Evolutionary conservation across 257 asterid genomes (phyloP).

Genomic region (Nicotiana undulata): DNA sequence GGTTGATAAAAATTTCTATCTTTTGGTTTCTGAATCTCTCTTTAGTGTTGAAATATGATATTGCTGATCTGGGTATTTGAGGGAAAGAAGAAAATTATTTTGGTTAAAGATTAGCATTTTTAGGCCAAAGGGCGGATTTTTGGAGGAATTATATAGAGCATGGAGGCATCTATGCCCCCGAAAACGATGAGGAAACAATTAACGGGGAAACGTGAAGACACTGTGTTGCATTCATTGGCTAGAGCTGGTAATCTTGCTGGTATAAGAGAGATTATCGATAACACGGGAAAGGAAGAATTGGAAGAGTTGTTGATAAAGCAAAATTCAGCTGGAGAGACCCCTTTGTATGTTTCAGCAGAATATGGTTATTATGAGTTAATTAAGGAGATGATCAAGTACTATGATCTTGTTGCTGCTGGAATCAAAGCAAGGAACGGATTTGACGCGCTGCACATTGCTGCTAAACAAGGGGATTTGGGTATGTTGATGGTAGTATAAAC

Average conservation of each 20-base stretch:
- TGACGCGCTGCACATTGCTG: constrained; percentile 48
- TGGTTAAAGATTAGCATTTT: background rate
- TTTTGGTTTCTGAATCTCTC: background rate
- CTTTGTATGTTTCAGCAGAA: constrained; percentile 40
- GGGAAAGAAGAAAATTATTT: constrained; percentile 27
- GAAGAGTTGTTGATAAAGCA: constrained; percentile 26
- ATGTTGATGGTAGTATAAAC: constrained; percentile 6
- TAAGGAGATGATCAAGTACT: constrained; percentile 28
- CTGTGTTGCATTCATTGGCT: constrained; percentile 35
- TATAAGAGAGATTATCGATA: constrained; percentile 13
- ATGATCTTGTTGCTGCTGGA: constrained; percentile 38
- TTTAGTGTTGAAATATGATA: constrained; percentile 16
- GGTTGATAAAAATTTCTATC: background rate
- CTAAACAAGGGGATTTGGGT: constrained; percentile 54
- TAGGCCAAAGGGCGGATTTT: background rate
- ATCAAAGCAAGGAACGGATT: constrained; percentile 46
- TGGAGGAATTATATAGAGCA: background rate
- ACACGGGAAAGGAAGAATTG: constrained; percentile 21
- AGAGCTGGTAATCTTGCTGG: constrained; percentile 33
- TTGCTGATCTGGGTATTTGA: constrained; percentile 35
- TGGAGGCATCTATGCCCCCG: constrained; percentile 11
- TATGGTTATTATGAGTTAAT: constrained; percentile 37
- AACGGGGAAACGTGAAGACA: constrained; percentile 43
- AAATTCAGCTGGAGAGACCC: constrained; percentile 40
- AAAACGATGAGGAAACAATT: constrained; percentile 40